Conservation (phyloP, 441 rosid genomes). For the Populus hybrid region DNA sequence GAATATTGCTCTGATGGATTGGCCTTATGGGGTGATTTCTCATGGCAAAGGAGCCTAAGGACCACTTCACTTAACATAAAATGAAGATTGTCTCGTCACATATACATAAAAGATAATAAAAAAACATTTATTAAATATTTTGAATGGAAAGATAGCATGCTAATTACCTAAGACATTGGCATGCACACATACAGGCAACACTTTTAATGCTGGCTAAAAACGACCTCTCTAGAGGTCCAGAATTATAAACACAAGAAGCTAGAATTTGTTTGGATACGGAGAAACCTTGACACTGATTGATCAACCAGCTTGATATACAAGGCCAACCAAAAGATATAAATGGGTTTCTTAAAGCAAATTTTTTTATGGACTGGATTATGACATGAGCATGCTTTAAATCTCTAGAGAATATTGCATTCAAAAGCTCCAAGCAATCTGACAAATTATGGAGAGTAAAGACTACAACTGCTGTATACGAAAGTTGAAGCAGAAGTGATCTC, state of each 20-base stretch:
- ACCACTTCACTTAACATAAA: no score
- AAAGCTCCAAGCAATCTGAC: constrained; percentile 9
- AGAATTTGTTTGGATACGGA: not conserved
- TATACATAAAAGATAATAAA: no score
- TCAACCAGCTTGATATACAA: not conserved
- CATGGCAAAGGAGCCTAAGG: not conserved
- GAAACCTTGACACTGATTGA: constrained; percentile 5
- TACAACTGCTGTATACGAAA: constrained; percentile 5
- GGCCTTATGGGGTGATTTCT: not conserved
- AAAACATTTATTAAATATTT: no score
- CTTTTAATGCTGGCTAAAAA: not conserved
- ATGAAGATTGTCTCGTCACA: no score
- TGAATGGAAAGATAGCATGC: not conserved
- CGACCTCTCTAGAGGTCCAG: not conserved
- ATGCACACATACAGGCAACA: not conserved
- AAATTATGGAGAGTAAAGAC: constrained; percentile 2
- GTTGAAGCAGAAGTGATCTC: not conserved
- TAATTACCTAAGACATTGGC: not conserved
- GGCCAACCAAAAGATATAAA: constrained; percentile 8
- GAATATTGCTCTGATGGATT: not conserved
- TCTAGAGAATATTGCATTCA: constrained; percentile 10
- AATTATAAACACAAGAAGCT: not conserved
- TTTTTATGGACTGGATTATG: not conserved
- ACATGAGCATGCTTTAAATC: not conserved
- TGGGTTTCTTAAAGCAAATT: constrained; percentile 4